A percentile compares a stretch with the other conserved stretches of the same genome.
These are phyloP conservation scores for Ceratobasidium sp. DNA, from an alignment of 1,284 basidiomycete species.

Conservation along the genomic window DNA sequence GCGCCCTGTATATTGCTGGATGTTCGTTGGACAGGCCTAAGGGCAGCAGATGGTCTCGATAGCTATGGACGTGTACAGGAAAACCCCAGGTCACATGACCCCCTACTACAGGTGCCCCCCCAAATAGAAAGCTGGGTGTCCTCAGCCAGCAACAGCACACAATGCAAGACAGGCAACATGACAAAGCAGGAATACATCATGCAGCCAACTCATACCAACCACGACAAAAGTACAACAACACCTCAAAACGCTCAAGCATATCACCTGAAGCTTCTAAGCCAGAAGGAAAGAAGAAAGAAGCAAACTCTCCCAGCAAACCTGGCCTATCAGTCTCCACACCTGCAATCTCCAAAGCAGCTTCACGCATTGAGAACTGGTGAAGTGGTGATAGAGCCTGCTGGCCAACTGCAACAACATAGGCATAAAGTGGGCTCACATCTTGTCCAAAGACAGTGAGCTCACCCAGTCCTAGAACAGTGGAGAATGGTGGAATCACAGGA, in stretches of 20 bases:
- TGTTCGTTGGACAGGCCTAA: too few relatives aligned
- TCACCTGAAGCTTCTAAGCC: too few relatives aligned
- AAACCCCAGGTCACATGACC: too few relatives aligned
- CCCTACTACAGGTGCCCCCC: too few relatives aligned
- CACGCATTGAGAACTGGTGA: background rate
- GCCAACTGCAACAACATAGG: background rate
- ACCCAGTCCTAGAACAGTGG: background rate
- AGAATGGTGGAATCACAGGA: background rate
- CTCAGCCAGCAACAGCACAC: too few relatives aligned
- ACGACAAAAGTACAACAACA: background rate
- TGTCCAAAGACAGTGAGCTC: background rate
- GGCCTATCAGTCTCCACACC: background rate
- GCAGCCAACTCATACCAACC: background rate
- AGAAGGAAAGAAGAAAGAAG: background rate
- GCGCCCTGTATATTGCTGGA: too few relatives aligned
- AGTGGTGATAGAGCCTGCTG: background rate
- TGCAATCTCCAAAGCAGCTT: background rate
- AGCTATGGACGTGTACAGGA: too few relatives aligned
- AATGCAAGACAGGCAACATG: background rate
- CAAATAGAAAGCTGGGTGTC: too few relatives aligned
- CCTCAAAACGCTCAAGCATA: background rate
- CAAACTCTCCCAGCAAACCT: background rate
- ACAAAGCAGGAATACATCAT: background rate
- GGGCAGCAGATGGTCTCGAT: too few relatives aligned
- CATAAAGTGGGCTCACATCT: background rate